These are phyloP conservation scores for Tanacetum coccineum DNA, from an alignment of 129 eudicot species.

Conservation along the genomic window DNA sequence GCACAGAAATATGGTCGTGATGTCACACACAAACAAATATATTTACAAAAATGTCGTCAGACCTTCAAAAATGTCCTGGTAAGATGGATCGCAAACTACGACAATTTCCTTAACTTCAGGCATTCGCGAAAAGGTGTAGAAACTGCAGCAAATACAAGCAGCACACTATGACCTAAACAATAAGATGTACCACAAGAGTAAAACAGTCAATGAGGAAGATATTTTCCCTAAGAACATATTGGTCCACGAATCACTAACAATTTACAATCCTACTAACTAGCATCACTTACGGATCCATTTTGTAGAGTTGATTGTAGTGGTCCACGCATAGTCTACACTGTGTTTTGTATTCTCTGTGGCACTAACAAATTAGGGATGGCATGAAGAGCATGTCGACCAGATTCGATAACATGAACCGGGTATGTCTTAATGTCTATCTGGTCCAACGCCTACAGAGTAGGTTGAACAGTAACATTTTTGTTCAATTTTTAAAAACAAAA, in stretches of 20 bases:
- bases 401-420: no score
- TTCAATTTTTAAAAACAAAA: no score
- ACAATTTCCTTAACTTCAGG: conserved; percentile 89
- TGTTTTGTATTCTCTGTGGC: no score
- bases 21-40: background rate
- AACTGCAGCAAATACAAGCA: conserved; percentile 51
- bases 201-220: conserved; percentile 1
- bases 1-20: background rate
- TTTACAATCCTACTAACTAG: background rate
- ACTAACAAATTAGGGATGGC: no score
- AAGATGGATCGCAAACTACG: conserved; percentile 99
- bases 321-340: no score
- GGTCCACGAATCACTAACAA: conserved; percentile 8
- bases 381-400: no score
- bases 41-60: conserved; percentile 6
- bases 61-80: conserved; percentile 95
- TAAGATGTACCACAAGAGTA: conserved; percentile 14
- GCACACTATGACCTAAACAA: conserved; percentile 3
- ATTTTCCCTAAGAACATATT: background rate
- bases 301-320: conserved; percentile 5
- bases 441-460: no score
- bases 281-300: background rate
- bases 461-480: no score
- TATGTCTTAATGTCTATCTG: no score
- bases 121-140: conserved; percentile 85